A percentile compares a stretch with the other conserved stretches of the same genome.
These are phyloP conservation scores for Fusarium mundagurra DNA, from an alignment of 2,329 filamentous ascomycete species.

Conservation along the genomic window DNA sequence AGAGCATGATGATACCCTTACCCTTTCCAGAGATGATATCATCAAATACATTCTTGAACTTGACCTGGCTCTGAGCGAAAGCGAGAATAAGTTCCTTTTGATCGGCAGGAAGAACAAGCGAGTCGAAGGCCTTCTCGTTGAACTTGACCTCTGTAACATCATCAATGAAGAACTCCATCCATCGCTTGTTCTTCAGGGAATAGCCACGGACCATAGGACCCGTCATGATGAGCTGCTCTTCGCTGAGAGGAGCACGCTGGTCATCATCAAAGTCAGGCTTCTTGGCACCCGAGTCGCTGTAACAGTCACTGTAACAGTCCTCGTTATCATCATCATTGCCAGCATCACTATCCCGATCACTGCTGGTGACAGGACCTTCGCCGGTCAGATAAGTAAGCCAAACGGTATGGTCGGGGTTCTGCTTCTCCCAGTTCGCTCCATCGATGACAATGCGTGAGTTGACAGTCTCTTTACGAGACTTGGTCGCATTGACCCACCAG, in stretches of 20 bases:
- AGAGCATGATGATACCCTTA: constrained; percentile 60
- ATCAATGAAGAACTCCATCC: constrained; percentile 61
- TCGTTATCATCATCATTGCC: neutral
- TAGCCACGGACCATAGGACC: constrained; percentile 58
- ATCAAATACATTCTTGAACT: constrained; percentile 56
- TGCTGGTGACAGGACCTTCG: neutral
- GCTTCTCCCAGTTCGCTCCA: constrained; percentile 46
- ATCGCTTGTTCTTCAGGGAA: constrained; percentile 57
- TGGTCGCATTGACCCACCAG: constrained; percentile 36
- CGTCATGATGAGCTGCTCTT: constrained; percentile 54
- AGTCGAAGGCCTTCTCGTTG: constrained; percentile 59
- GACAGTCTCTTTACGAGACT: constrained; percentile 42
- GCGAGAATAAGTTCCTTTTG: constrained; percentile 63
- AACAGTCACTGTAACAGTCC: neutral
- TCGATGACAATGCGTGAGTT: constrained; percentile 47
- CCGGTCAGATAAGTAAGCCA: constrained; percentile 18
- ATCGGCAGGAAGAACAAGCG: constrained; percentile 58
- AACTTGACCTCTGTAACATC: constrained; percentile 56
- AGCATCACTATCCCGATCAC: neutral
- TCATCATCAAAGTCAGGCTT: neutral
- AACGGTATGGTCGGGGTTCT: constrained; percentile 42
- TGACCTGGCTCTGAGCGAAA: constrained; percentile 59
- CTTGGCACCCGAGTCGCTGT: neutral
- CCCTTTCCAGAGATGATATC: constrained; percentile 64
- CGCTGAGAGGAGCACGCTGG: constrained; percentile 45